Base-by-base conservation (phyloP, 345 rosid genomes). In the Eucalyptus leucophloia region DNA sequence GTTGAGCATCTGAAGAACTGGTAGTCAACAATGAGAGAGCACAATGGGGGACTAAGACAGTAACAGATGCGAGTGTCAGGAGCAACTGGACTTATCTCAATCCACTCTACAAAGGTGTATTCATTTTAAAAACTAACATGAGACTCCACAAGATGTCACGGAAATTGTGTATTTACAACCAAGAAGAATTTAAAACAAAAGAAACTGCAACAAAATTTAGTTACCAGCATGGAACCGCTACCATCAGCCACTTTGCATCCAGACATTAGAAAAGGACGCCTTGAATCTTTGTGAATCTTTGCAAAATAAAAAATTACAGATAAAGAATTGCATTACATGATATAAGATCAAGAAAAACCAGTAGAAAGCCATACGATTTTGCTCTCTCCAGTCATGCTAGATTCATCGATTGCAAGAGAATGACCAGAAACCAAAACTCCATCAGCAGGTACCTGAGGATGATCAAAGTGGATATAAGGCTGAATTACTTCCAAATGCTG, bases 371-470 rank as follows among this genome's bases (percentile, higher is more conserved):
- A 89, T 91, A 96, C 99, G 69, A 94, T 95, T 89, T 95, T 95
- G 92, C 98, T 97, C 93, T 97, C 99, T 86, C 99, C 99, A 9
- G 99, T 97, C 99, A 98, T 96, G 95, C 99, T 98, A 80, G 98
- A 98, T 92, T 98, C 99, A 91, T 98, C 98, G 49, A 97, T 88
- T 24, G 97, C 93, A 91, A 98, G 95, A 49, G 99, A 98, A 92
- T 97, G 97, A 44, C 98, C 97, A 88, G 93, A 90, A 88, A 97
- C 91, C 77, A 97, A 81, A 89, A 97, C 91, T 91, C 99, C 99
- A 92, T 97, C 99, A 86, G 98, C 98, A 82, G 99, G 97, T 34
- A 96, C 97, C 98, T 96, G 54, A 53, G 30, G 15, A 21, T 37
- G 30, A 37, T 77, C 47, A 72, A 72, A 62, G 69, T 3, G 18